Percentiles rank a stretch among this genome's conserved stretches.
Conservation (phyloP, 2,329 filamentous ascomycete species). For the Alternaria longipes region DNA sequence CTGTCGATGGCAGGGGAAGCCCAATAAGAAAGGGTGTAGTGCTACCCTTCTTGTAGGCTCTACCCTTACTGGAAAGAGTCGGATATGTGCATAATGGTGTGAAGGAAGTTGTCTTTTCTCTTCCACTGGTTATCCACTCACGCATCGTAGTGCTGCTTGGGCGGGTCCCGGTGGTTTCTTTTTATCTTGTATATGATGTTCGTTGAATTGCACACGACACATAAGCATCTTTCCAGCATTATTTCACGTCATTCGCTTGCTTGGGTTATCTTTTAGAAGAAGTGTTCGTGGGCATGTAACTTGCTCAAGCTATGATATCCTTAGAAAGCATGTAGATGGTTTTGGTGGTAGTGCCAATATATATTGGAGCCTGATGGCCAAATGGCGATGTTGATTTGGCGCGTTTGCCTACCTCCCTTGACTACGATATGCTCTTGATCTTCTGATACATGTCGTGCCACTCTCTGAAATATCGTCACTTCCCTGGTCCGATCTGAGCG, state of each 20-base stretch:
- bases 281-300: background rate
- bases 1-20: slow-evolving; percentile 44
- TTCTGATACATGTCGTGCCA: no score
- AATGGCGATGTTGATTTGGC: background rate
- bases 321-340: slow-evolving; percentile 3
- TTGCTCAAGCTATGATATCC: slow-evolving; percentile 7
- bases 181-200: slow-evolving; percentile 7
- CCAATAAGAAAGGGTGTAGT: slow-evolving; percentile 49
- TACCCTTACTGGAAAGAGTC: background rate
- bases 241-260: slow-evolving; percentile 1
- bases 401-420: background rate
- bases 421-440: background rate
- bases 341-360: background rate
- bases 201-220: background rate
- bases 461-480: no score
- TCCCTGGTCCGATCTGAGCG: background rate
- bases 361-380: background rate
- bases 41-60: slow-evolving; percentile 39
- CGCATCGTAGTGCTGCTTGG: slow-evolving; percentile 12
- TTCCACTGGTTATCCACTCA: slow-evolving; percentile 6
- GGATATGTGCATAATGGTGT: background rate
- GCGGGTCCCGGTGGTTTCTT: slow-evolving; percentile 14
- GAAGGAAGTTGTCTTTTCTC: background rate
- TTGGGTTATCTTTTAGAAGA: background rate
- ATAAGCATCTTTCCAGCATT: slow-evolving; percentile 4